A percentile compares a stretch with the other conserved stretches of the same genome.
These are phyloP conservation scores for Arabidopsis suecica DNA, from an alignment of 345 rosid species.

Conservation along the genomic window DNA sequence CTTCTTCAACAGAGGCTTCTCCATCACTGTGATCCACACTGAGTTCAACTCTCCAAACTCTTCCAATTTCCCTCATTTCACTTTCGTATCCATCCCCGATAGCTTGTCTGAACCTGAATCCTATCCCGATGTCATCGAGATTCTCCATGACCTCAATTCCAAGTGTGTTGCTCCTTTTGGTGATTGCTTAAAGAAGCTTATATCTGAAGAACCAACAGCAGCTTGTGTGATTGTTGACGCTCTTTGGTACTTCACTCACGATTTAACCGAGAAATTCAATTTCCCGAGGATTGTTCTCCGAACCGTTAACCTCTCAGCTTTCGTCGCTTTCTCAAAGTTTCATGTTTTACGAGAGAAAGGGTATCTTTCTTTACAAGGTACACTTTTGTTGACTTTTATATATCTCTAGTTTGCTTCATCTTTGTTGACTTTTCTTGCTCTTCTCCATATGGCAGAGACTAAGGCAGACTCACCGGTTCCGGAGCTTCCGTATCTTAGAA, in stretches of 20 bases:
- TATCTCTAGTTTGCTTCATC: neutral
- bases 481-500: conserved; percentile 50
- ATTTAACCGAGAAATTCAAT: conserved; percentile 49
- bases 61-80: conserved; percentile 56
- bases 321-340: conserved; percentile 41
- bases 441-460: conserved; percentile 43
- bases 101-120: conserved; percentile 43
- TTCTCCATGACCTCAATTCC: conserved; percentile 46
- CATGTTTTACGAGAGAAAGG: conserved; percentile 42
- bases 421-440: conserved; percentile 25
- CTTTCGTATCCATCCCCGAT: conserved; percentile 57
- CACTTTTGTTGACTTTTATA: neutral
- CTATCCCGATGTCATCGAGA: conserved; percentile 27
- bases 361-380: conserved; percentile 48
- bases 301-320: conserved; percentile 47
- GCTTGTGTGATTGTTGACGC: conserved; percentile 63
- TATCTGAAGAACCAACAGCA: conserved; percentile 42
- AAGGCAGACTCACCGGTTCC: conserved; percentile 43
- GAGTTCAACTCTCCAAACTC: conserved; percentile 57
- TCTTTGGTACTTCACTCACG: conserved; percentile 52
- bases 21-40: conserved; percentile 61
- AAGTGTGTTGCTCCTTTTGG: conserved; percentile 52
- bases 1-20: conserved; percentile 54
- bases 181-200: conserved; percentile 50
- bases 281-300: conserved; percentile 59